Percentiles rank a stretch among this genome's conserved stretches.
phyloP scores from a whole-genome alignment of 2,329 filamentous ascomycete genomes.

The Trichophyton equinum region DNA sequence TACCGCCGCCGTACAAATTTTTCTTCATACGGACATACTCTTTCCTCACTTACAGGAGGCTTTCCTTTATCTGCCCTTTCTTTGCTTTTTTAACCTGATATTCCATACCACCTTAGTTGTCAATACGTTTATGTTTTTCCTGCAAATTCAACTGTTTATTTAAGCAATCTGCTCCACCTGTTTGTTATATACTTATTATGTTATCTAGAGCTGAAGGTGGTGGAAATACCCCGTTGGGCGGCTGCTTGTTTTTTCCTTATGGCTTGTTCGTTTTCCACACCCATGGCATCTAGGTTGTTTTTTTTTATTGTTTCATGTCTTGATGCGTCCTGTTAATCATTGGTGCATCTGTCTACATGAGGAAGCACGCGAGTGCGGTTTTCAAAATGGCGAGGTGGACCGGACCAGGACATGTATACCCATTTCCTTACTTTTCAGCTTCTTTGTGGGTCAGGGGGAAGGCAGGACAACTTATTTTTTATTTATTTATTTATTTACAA shows the following conservation, averaged over 20 bases:
- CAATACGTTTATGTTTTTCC: neutral
- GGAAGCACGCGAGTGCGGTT: slow-evolving; percentile 4
- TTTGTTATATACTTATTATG: neutral
- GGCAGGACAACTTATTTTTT: neutral
- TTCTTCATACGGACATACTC: neutral
- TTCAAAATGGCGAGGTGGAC: slow-evolving; percentile 1
- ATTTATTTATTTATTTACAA: neutral
- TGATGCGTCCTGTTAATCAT: neutral
- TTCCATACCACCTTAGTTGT: neutral
- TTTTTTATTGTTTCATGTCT: neutral
- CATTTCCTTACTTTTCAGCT: neutral
- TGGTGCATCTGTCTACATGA: neutral
- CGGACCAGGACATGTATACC: neutral
- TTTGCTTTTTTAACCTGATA: neutral
- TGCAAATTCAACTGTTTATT: neutral
- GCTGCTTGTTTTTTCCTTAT: neutral
- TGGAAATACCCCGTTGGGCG: slow-evolving; percentile 1
- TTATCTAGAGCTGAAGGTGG: neutral
- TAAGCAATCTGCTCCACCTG: neutral
- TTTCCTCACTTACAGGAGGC: neutral
- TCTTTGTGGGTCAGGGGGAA: neutral
- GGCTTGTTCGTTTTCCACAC: neutral
- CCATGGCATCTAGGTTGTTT: neutral
- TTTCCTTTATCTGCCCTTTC: neutral
- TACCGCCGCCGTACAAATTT: neutral